phyloP scores from a whole-genome alignment of 2,329 filamentous ascomycete species.

The Penicillium occitanis region DNA sequence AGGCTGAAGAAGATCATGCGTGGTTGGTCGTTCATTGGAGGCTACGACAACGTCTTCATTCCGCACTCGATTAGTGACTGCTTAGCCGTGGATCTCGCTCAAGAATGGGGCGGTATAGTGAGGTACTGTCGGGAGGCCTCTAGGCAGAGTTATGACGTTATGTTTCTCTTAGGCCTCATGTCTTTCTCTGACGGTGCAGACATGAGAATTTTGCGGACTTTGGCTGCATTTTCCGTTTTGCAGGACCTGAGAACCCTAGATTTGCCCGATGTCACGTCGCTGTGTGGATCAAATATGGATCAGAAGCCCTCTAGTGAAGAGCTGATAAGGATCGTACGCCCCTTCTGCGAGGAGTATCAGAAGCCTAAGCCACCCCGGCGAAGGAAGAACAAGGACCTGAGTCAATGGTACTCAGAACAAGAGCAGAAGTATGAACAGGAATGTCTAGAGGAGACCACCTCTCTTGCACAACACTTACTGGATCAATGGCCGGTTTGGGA shows the following conservation, averaged over 20 bases:
- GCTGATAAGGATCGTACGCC: neutral
- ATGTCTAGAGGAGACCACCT: slow-evolving; percentile 33
- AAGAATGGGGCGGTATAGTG: slow-evolving; percentile 49
- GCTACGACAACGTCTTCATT: slow-evolving; percentile 37
- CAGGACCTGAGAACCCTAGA: slow-evolving; percentile 10
- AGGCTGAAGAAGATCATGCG: slow-evolving; percentile 33
- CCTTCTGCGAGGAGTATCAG: slow-evolving; percentile 33
- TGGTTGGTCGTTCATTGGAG: slow-evolving; percentile 40
- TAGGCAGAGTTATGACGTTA: slow-evolving; percentile 33
- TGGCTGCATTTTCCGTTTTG: slow-evolving; percentile 50
- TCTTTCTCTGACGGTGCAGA: slow-evolving; percentile 43
- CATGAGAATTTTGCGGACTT: slow-evolving; percentile 42
- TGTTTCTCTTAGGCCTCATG: slow-evolving; percentile 50
- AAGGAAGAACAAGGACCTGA: slow-evolving; percentile 26
- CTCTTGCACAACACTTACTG: slow-evolving; percentile 45
- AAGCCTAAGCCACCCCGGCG: slow-evolving; percentile 25
- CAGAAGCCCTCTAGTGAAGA: neutral
- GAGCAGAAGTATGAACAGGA: slow-evolving; percentile 31
- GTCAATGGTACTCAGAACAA: slow-evolving; percentile 26
- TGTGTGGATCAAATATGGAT: slow-evolving; percentile 9
- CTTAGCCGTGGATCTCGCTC: slow-evolving; percentile 38
- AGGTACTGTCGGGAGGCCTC: slow-evolving; percentile 33
- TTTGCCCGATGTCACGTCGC: neutral
- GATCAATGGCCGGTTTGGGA: slow-evolving; percentile 48
- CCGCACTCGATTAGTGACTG: slow-evolving; percentile 41